Evolutionary conservation across 164 flowering plant genomes (phyloP).

Genomic region (Chloranthus sessilifolius): DNA sequence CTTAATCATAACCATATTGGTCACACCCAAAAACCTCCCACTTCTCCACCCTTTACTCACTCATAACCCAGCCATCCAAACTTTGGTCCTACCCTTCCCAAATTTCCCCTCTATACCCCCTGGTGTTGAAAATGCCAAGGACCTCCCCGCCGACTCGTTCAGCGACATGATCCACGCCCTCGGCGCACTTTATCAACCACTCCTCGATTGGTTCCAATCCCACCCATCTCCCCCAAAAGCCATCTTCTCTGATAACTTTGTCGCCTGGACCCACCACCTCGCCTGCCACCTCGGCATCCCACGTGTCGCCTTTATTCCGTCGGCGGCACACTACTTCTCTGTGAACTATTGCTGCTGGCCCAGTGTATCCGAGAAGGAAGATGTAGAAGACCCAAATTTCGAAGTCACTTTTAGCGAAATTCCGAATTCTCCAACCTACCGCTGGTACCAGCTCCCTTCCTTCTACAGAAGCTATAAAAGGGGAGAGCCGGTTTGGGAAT

Average conservation of each 20-base stretch:
- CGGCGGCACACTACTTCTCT: slow-evolving; percentile 18
- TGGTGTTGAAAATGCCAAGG: too few relatives aligned
- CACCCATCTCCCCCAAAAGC: slow-evolving; percentile 19
- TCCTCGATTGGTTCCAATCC: slow-evolving; percentile 19
- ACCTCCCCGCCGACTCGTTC: too few relatives aligned
- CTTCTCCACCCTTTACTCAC: slow-evolving; percentile 17
- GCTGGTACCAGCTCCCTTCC: slow-evolving; percentile 18
- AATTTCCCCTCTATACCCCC: background rate
- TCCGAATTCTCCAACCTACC: slow-evolving; percentile 7
- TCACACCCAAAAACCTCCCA: slow-evolving; percentile 22
- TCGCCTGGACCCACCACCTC: slow-evolving; percentile 32
- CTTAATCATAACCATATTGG: slow-evolving; percentile 19
- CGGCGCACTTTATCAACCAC: slow-evolving; percentile 1
- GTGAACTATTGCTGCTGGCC: slow-evolving; percentile 7
- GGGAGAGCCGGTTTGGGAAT: background rate
- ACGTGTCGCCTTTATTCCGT: slow-evolving; percentile 30
- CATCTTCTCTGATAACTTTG: slow-evolving; percentile 26
- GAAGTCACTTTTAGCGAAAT: slow-evolving; percentile 8
- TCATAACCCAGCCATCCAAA: slow-evolving; percentile 12
- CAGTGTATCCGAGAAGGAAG: slow-evolving; percentile 6
- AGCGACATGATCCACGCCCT: background rate
- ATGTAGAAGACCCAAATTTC: too few relatives aligned
- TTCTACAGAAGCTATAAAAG: background rate
- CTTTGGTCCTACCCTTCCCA: slow-evolving; percentile 16
- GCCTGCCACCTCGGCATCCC: slow-evolving; percentile 19